phyloP scores from a whole-genome alignment of 139 green algal species.

The Spirogloea muscicola region DNA sequence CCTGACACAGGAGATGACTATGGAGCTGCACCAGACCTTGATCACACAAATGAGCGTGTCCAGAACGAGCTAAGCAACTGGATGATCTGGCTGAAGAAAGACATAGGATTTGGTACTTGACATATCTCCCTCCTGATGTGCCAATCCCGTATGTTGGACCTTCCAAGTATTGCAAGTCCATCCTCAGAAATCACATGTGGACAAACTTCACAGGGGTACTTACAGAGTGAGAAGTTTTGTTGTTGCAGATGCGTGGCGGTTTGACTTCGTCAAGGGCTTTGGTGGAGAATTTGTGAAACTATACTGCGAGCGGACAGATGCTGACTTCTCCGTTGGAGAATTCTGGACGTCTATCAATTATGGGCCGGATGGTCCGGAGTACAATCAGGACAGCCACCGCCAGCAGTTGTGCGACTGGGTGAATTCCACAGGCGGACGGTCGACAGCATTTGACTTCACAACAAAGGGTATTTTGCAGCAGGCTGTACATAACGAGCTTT shows the following conservation, averaged over 20 bases:
- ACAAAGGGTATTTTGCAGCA: constrained; percentile 60
- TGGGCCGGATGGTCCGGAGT: constrained; percentile 14
- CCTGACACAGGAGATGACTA: constrained; percentile 60
- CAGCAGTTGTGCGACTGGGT: constrained; percentile 56
- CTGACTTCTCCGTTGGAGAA: constrained; percentile 67
- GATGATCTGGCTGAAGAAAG: constrained; percentile 21
- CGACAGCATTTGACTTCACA: constrained; percentile 56
- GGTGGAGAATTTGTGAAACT: constrained; percentile 33
- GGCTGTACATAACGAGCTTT: constrained; percentile 5
- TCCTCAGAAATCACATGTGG: no score
- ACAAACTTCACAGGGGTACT: no score
- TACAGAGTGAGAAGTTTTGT: no score
- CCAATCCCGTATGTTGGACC: no score
- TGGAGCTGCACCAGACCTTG: constrained; percentile 73
- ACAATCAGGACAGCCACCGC: constrained; percentile 54
- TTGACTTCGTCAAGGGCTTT: constrained; percentile 70
- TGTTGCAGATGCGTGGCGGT: constrained; percentile 59
- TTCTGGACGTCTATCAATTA: constrained; percentile 61
- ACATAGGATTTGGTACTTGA: constrained; percentile 31
- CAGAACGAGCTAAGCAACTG: constrained; percentile 25
- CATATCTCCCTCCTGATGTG: no score
- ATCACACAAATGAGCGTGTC: constrained; percentile 80
- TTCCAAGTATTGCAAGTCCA: no score
- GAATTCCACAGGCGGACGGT: constrained; percentile 26
- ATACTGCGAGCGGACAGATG: constrained; percentile 54